Evolutionary conservation across 192 early-diverging fungal species (phyloP).

Genomic region (Chytriomyces sp.): DNA sequence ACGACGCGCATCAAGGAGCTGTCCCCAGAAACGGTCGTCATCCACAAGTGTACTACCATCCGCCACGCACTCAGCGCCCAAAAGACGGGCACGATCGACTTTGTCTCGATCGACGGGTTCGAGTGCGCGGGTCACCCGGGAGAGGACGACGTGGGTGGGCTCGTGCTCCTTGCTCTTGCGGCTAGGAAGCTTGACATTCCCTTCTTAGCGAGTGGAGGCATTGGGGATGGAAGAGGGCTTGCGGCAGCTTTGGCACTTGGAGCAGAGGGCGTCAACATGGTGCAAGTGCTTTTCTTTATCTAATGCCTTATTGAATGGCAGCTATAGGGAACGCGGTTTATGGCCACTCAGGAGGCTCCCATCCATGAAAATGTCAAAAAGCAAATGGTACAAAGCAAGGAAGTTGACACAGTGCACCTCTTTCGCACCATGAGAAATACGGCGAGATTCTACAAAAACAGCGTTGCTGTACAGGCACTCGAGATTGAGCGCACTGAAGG

Average conservation of each 20-base stretch:
- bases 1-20: conserved; percentile 66
- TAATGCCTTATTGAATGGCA: too few species aligned
- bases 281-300: neutral
- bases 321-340: conserved; percentile 71
- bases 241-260: conserved; percentile 53
- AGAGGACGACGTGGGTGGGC: conserved; percentile 67
- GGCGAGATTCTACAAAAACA: conserved; percentile 71
- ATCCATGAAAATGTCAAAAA: conserved; percentile 70
- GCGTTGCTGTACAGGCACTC: conserved; percentile 61
- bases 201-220: conserved; percentile 70
- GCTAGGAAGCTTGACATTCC: conserved; percentile 62
- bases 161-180: conserved; percentile 66
- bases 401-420: conserved; percentile 59
- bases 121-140: conserved; percentile 77
- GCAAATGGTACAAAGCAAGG: conserved; percentile 60
- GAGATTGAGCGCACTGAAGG: conserved; percentile 53
- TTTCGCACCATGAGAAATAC: conserved; percentile 75
- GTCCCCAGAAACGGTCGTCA: conserved; percentile 43
- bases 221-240: conserved; percentile 68
- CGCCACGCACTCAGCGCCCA: conserved; percentile 66
- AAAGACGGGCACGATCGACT: conserved; percentile 35
- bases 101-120: conserved; percentile 68
- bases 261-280: conserved; percentile 63
- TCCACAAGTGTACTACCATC: conserved; percentile 74
- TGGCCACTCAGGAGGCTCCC: conserved; percentile 67